phyloP scores from a whole-genome alignment of 1,284 basidiomycete species.

The Microbotryum saponariae region DNA sequence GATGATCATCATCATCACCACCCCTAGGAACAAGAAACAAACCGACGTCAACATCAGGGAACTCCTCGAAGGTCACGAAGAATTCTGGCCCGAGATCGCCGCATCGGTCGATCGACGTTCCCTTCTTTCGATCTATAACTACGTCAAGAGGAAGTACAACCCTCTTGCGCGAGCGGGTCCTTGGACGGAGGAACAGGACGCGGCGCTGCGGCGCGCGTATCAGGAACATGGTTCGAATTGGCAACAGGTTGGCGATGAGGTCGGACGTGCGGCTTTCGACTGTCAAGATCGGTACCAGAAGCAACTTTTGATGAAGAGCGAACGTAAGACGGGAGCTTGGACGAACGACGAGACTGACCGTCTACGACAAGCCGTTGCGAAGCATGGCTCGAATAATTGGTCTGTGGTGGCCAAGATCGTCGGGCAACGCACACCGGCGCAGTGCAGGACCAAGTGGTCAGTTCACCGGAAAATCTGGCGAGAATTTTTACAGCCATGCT shows the following conservation, averaged over 20 bases:
- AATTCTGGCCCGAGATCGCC: conserved; percentile 68
- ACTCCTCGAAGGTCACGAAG: conserved; percentile 42
- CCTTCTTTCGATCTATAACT: conserved; percentile 70
- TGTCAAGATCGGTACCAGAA: conserved; percentile 76
- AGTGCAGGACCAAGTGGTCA: conserved; percentile 70
- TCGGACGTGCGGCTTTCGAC: conserved; percentile 67
- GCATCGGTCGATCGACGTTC: conserved; percentile 61
- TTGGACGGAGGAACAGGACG: conserved; percentile 64
- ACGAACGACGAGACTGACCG: conserved; percentile 46
- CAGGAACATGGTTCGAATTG: conserved; percentile 62
- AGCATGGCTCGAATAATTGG: conserved; percentile 67
- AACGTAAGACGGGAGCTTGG: conserved; percentile 49
- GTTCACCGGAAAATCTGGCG: conserved; percentile 41
- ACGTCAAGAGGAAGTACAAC: conserved; percentile 60
- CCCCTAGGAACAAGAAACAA: conserved; percentile 41
- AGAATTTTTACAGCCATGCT: neutral
- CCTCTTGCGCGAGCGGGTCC: conserved; percentile 59
- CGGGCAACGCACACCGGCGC: conserved; percentile 60
- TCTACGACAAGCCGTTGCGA: conserved; percentile 53
- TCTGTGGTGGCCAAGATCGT: conserved; percentile 67
- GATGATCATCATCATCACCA: conserved; percentile 56
- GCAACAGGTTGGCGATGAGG: conserved; percentile 62
- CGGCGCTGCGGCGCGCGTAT: conserved; percentile 57
- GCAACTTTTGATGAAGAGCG: conserved; percentile 44
- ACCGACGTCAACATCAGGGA: conserved; percentile 40